phyloP scores from a whole-genome alignment of 768 basidiomycete genomes.

The Galerina sulciceps region DNA sequence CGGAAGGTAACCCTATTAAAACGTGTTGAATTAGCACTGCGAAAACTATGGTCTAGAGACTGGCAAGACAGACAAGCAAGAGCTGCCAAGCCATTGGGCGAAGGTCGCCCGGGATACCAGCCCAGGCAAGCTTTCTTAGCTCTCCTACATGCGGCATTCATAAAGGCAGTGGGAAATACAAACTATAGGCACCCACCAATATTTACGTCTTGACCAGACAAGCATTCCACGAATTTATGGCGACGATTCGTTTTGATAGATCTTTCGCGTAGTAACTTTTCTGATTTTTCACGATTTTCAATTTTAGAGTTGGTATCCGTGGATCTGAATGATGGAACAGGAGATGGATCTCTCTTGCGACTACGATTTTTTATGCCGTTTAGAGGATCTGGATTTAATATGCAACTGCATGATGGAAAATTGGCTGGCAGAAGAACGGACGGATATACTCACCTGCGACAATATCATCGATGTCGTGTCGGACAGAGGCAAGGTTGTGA shows the following conservation, averaged over 20 bases:
- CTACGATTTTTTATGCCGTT: slow-evolving; percentile 52
- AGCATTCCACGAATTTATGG: slow-evolving; percentile 81
- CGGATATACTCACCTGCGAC: slow-evolving; percentile 64
- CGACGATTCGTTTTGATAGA: slow-evolving; percentile 81
- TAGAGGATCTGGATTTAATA: slow-evolving; percentile 55
- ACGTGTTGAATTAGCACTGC: slow-evolving; percentile 8
- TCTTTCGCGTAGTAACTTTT: slow-evolving; percentile 70
- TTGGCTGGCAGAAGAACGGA: slow-evolving; percentile 15
- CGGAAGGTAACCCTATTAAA: slow-evolving; percentile 85
- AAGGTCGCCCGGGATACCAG: slow-evolving; percentile 86
- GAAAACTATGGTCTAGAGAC: slow-evolving; percentile 2
- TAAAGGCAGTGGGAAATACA: not conserved
- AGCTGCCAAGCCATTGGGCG: slow-evolving; percentile 95
- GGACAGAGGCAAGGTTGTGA: slow-evolving; percentile 52
- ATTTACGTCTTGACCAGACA: slow-evolving; percentile 78
- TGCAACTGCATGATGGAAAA: slow-evolving; percentile 21
- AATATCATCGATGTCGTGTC: slow-evolving; percentile 74
- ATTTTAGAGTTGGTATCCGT: slow-evolving; percentile 26
- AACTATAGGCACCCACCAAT: slow-evolving; percentile 59
- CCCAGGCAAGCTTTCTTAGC: slow-evolving; percentile 92
- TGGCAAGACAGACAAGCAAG: slow-evolving; percentile 67
- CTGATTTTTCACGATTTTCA: slow-evolving; percentile 47
- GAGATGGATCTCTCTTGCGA: slow-evolving; percentile 40
- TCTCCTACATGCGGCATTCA: slow-evolving; percentile 53
- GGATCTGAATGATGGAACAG: slow-evolving; percentile 25